Conservation (phyloP, 2,329 filamentous ascomycete species). For the Uncinocarpus reesii region DNA sequence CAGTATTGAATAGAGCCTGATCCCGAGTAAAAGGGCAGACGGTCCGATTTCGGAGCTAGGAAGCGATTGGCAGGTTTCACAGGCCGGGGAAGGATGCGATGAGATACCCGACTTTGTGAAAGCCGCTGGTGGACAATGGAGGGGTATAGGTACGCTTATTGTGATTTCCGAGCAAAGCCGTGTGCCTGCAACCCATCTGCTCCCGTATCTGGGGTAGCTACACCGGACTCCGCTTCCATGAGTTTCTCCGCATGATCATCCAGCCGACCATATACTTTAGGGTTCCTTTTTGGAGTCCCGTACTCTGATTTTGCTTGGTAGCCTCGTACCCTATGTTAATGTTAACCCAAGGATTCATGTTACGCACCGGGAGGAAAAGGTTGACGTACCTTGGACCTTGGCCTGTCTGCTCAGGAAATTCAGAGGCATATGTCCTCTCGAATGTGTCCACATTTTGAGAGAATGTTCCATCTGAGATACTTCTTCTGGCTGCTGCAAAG, state of each 20-base stretch:
- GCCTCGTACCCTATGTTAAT: conserved; percentile 50
- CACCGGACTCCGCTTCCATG: conserved; percentile 42
- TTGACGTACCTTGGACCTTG: conserved; percentile 55
- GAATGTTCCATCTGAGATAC: conserved; percentile 49
- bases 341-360: not conserved
- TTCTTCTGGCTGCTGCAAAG: conserved; percentile 58
- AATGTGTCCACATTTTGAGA: conserved; percentile 51
- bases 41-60: not conserved
- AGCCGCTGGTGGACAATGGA: not conserved
- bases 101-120: no score
- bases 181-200: conserved; percentile 45
- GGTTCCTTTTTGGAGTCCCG: conserved; percentile 55
- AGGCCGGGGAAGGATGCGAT: no score
- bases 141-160: conserved; percentile 2
- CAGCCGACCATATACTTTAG: conserved; percentile 54
- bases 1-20: no score
- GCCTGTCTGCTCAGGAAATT: conserved; percentile 64
- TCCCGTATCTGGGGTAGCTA: conserved; percentile 42
- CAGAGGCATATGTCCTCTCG: conserved; percentile 55
- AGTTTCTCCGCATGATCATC: conserved; percentile 41
- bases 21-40: not conserved
- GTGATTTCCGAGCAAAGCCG: conserved; percentile 44
- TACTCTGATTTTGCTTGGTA: conserved; percentile 69
- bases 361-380: not conserved
- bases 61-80: not conserved